Conservation (phyloP, 352 stramenopile genomes). For the Phytophthora meadii region DNA sequence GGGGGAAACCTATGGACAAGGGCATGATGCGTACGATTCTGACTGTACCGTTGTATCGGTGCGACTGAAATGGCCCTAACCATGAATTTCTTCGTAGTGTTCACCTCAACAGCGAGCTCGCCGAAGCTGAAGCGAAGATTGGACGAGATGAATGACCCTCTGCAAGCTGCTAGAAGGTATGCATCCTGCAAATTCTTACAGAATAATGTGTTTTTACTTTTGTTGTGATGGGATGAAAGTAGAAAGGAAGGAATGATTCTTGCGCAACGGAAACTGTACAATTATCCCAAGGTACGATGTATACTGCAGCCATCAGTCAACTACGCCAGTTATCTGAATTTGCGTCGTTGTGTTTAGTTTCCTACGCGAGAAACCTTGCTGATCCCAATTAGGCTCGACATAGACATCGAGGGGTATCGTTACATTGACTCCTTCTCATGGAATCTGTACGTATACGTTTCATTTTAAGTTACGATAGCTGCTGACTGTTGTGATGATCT, state of each 20-base stretch:
- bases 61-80: no score
- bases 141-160: slow-evolving; percentile 60
- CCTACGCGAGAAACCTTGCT: slow-evolving; percentile 57
- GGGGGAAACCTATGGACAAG: slow-evolving; percentile 85
- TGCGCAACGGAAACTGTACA: slow-evolving; percentile 67
- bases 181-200: neutral
- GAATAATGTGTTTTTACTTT: neutral
- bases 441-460: slow-evolving; percentile 55
- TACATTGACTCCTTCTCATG: slow-evolving; percentile 87
- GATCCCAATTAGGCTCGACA: slow-evolving; percentile 76
- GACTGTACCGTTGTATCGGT: neutral
- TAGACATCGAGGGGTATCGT: slow-evolving; percentile 81
- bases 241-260: slow-evolving; percentile 45
- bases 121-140: slow-evolving; percentile 76
- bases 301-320: no score
- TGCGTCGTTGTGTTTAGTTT: slow-evolving; percentile 39
- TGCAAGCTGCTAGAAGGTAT: slow-evolving; percentile 51
- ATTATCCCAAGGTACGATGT: slow-evolving; percentile 70
- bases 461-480: neutral
- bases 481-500: neutral
- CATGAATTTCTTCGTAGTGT: slow-evolving; percentile 32
- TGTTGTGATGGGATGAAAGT: no score
- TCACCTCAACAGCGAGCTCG: slow-evolving; percentile 59
- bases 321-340: neutral
- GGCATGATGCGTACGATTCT: slow-evolving; percentile 55